Evolutionary conservation across 129 eudicot species (phyloP).

Genomic region (Daucus carota): DH1_v3.0 NC_030381.2:34826001-34826500

Average conservation of each 20-base stretch:
- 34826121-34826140: background rate
- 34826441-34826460: background rate
- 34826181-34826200: too few species aligned
- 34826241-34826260: background rate
- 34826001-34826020: background rate
- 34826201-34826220: too few species aligned
- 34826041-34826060: too few species aligned
- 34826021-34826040: too few species aligned
- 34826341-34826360: background rate
- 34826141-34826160: background rate
- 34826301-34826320: background rate
- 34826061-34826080: background rate
- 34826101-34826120: background rate
- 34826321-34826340: background rate
- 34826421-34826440: background rate
- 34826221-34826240: background rate
- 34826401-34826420: background rate
- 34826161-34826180: too few species aligned
- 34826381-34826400: background rate
- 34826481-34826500: constrained; percentile 85
- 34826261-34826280: too few species aligned
- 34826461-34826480: constrained; percentile 10
- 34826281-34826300: background rate
- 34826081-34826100: background rate
- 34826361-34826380: background rate